Evolutionary conservation across 164 flowering plant genomes (phyloP).

Genomic region (Chimonanthus salicifolius): DNA sequence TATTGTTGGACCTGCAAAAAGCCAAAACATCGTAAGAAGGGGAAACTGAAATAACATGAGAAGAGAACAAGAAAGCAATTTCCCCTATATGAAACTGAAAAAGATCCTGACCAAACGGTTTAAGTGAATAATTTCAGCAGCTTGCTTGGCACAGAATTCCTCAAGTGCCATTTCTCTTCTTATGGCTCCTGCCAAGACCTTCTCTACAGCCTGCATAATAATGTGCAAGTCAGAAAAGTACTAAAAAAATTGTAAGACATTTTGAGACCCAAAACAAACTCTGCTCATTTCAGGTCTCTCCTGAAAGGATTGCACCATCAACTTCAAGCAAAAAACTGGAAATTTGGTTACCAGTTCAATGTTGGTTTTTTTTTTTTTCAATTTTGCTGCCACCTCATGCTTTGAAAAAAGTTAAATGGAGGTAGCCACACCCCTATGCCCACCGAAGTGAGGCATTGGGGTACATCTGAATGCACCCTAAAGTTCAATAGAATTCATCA

Average conservation of each 20-base stretch:
- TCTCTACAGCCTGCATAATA: conserved; percentile 78
- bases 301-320: background rate
- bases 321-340: background rate
- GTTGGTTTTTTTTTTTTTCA: no score
- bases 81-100: background rate
- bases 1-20: conserved; percentile 79
- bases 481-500: background rate
- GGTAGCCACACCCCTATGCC: background rate
- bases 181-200: conserved; percentile 92
- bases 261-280: background rate
- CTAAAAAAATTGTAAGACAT: background rate
- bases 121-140: conserved; percentile 75
- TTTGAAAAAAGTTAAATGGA: background rate
- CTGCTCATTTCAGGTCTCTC: background rate
- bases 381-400: no score
- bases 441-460: background rate
- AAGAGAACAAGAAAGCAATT: background rate
- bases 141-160: conserved; percentile 73
- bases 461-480: background rate
- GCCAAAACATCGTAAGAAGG: background rate
- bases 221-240: background rate
- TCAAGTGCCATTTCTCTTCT: conserved; percentile 97
- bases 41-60: background rate
- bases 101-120: conserved; percentile 69
- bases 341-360: no score